phyloP scores from a whole-genome alignment of 345 rosid species.

The Rhodamnia argentea region DNA sequence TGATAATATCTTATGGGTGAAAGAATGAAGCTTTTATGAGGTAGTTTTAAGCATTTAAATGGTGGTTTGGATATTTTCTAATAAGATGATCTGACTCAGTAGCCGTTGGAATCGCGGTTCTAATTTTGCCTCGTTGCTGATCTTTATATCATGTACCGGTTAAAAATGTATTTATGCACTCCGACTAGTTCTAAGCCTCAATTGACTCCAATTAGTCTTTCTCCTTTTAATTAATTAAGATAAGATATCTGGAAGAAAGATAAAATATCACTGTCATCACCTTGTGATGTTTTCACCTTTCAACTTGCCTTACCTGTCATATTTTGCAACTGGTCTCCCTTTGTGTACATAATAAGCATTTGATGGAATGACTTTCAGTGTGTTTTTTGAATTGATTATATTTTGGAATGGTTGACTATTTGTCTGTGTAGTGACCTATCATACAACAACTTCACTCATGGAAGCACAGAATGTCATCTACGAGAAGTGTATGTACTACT shows the following conservation, averaged over 20 bases:
- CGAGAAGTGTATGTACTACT: neutral
- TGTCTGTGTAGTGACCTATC: slow-evolving; percentile 4
- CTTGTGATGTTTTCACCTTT: neutral
- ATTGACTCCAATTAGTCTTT: neutral
- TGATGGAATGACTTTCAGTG: neutral
- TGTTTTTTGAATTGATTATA: rapidly evolving
- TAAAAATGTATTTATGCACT: neutral
- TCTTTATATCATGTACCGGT: neutral
- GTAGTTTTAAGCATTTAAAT: neutral
- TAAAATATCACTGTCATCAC: neutral
- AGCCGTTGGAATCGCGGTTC: neutral
- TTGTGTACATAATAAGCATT: neutral
- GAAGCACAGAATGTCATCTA: rapidly evolving
- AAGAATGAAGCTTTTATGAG: neutral
- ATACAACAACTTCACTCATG: neutral
- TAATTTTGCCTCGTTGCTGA: neutral
- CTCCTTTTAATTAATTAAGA: neutral
- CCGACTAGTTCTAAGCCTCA: neutral
- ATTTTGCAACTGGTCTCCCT: neutral
- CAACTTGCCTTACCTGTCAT: neutral
- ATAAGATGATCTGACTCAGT: neutral
- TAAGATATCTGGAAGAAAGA: neutral
- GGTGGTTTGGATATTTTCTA: neutral
- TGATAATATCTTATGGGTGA: neutral
- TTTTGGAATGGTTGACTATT: neutral